Percentiles rank a stretch among this genome's conserved stretches.
Conservation (phyloP, 1,284 basidiomycete species). For the Wallemia mellicola region DNA sequence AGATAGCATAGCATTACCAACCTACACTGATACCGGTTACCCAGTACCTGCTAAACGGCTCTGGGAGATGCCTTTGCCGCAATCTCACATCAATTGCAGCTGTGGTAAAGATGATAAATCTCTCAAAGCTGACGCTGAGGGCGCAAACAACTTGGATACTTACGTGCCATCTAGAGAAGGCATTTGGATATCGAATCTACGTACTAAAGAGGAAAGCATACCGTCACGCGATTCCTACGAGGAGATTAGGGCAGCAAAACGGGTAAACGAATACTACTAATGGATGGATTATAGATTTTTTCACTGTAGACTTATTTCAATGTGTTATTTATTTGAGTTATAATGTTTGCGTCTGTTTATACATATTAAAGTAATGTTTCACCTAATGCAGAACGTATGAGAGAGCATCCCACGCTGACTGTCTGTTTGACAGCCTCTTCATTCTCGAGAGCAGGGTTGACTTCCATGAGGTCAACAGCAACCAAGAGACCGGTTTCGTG, state of each 20-base stretch:
- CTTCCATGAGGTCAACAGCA: constrained; percentile 79
- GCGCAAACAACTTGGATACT: background rate
- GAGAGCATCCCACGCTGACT: constrained; percentile 71
- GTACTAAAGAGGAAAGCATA: background rate
- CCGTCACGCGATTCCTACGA: background rate
- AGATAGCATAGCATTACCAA: background rate
- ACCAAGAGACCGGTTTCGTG: constrained; percentile 79
- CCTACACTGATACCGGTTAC: background rate
- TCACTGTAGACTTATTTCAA: background rate
- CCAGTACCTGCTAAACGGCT: background rate
- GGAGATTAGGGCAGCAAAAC: background rate
- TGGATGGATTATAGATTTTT: background rate
- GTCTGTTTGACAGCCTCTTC: constrained; percentile 48
- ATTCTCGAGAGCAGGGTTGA: constrained; percentile 66
- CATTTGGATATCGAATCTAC: background rate
- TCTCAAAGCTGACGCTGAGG: background rate
- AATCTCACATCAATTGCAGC: background rate
- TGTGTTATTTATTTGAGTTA: background rate
- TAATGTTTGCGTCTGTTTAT: background rate
- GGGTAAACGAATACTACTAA: background rate
- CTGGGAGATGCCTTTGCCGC: background rate
- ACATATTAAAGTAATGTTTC: constrained; percentile 16
- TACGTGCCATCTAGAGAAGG: background rate
- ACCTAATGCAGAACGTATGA: constrained; percentile 71
- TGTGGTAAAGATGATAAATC: background rate